Conservation (phyloP, 2,329 filamentous ascomycete species). For the Harringtonia aguacate region DNA sequence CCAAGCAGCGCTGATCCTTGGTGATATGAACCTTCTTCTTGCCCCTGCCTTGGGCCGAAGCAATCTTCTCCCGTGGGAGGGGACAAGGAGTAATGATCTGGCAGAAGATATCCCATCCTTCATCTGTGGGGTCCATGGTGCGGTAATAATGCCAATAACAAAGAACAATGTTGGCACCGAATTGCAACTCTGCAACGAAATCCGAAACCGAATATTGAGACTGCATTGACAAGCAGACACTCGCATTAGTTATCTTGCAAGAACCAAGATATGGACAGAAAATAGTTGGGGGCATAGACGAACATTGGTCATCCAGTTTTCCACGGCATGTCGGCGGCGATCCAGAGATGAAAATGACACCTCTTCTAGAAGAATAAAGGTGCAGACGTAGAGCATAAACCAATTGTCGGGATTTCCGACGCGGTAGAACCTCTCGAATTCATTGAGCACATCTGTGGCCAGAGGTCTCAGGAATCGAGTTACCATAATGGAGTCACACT, state of each 20-base stretch:
- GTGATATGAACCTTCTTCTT: constrained; percentile 13
- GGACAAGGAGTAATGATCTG: constrained; percentile 5
- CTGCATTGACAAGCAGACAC: constrained; percentile 10
- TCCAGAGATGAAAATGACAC: constrained; percentile 28
- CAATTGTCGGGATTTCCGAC: constrained; percentile 20
- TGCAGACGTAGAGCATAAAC: constrained; percentile 26
- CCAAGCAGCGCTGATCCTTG: constrained; percentile 20
- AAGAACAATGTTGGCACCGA: constrained; percentile 34
- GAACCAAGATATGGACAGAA: background rate
- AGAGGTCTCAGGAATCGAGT: constrained; percentile 23
- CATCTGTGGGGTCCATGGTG: constrained; percentile 20
- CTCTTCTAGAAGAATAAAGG: constrained; percentile 33
- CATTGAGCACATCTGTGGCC: constrained; percentile 20
- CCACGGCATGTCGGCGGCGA: constrained; percentile 29
- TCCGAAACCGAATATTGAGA: constrained; percentile 25
- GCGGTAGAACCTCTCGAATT: constrained; percentile 24
- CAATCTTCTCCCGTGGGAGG: constrained; percentile 7
- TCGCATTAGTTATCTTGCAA: too few relatives aligned
- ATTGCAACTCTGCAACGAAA: constrained; percentile 33
- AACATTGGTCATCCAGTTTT: constrained; percentile 17
- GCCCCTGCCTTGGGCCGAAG: constrained; percentile 17
- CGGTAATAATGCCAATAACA: constrained; percentile 41
- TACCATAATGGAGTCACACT: constrained; percentile 32
- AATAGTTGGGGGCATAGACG: background rate
- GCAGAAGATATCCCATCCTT: constrained; percentile 16